phyloP scores from a whole-genome alignment of 768 basidiomycete species.

The Boletus tylopilopsis region DNA sequence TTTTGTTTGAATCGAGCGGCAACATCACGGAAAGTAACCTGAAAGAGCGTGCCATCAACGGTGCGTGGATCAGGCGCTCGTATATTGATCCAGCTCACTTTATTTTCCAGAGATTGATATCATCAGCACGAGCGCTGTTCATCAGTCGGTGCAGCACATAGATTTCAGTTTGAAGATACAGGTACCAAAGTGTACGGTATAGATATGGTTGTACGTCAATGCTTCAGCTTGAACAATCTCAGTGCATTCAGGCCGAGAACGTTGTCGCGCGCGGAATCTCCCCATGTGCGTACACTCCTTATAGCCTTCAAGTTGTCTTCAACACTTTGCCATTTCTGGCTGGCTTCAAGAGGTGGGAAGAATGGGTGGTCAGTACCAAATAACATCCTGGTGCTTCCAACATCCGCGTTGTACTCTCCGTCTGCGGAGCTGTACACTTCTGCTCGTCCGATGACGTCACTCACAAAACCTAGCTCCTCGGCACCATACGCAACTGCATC shows the following conservation, averaged over 20 bases:
- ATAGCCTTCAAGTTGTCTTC: constrained; percentile 85
- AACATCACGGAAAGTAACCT: constrained; percentile 90
- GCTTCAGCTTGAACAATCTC: constrained; percentile 54
- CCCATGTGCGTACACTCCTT: constrained; percentile 35
- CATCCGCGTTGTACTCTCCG: constrained; percentile 27
- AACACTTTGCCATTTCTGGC: constrained; percentile 79
- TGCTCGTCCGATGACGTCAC: constrained; percentile 64
- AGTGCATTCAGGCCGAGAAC: constrained; percentile 76
- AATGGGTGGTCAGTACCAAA: constrained; percentile 92
- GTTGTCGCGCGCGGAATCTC: constrained; percentile 52
- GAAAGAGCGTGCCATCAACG: constrained; percentile 74
- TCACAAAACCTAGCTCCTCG: constrained; percentile 79
- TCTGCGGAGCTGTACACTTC: constrained; percentile 39
- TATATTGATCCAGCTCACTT: constrained; percentile 1
- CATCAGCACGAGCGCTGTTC: constrained; percentile 84
- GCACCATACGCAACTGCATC: constrained; percentile 90
- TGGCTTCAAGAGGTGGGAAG: constrained; percentile 73
- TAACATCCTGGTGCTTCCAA: constrained; percentile 59
- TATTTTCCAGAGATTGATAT: constrained; percentile 80
- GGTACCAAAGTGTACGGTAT: constrained; percentile 40
- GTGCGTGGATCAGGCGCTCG: constrained; percentile 38
- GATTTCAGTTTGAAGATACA: constrained; percentile 98
- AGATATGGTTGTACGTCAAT: constrained; percentile 14
- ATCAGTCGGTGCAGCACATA: constrained; percentile 90
- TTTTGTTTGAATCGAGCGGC: constrained; percentile 91